These are phyloP conservation scores for Metroxylon sagu DNA, from an alignment of 176 grass and related monocot species.

Conservation along the genomic window DNA sequence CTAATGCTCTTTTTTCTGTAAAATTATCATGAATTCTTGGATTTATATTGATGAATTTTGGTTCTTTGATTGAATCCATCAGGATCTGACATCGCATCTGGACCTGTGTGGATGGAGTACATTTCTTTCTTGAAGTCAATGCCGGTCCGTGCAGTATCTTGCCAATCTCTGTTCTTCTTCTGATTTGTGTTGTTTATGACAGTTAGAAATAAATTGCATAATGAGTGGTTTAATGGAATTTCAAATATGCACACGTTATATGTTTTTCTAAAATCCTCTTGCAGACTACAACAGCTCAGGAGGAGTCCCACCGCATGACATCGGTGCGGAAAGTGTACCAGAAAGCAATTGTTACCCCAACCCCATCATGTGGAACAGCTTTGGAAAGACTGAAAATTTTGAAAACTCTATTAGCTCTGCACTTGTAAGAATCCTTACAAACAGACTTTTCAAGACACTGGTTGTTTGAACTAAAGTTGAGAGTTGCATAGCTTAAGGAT, in stretches of 20 bases:
- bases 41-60: constrained; percentile 3
- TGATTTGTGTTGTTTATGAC: not conserved
- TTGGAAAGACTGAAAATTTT: constrained; percentile 94
- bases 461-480: not conserved
- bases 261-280: not conserved
- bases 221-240: no score
- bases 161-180: constrained; percentile 8
- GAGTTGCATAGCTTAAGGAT: no score
- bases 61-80: constrained; percentile 10
- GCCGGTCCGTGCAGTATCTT: constrained; percentile 47
- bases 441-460: not conserved
- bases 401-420: constrained; percentile 92
- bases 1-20: no score
- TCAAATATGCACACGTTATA: no score
- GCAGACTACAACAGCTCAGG: constrained; percentile 50
- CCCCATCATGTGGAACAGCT: constrained; percentile 81
- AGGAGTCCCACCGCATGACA: constrained; percentile 89
- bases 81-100: constrained; percentile 88
- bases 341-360: constrained; percentile 92
- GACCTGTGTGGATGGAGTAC: constrained; percentile 95
- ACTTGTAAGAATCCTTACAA: constrained; percentile 41
- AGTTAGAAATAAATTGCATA: not conserved
- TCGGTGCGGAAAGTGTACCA: constrained; percentile 82
- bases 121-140: constrained; percentile 87
- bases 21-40: no score